phyloP scores from a whole-genome alignment of 805 yeast species.

The Kluyveromyces lactis region DNA sequence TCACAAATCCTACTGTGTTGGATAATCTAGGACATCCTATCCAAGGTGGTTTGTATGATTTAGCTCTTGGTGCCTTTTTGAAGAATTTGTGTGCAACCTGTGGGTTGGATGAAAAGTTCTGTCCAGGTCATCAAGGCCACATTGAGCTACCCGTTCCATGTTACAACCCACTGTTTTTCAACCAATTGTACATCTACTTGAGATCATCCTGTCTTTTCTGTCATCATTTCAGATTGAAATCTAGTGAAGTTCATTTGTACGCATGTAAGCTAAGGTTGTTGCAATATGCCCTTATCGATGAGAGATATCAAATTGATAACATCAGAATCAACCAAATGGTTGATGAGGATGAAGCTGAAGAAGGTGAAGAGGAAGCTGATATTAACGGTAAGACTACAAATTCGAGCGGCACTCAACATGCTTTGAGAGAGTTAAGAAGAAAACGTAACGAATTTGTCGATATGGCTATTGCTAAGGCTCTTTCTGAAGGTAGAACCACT shows the following conservation, averaged over 20 bases:
- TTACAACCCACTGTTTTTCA: conserved; percentile 90
- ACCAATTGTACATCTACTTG: conserved; percentile 77
- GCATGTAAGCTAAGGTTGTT: conserved; percentile 72
- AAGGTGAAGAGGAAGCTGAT: conserved; percentile 40
- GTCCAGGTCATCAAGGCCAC: conserved; percentile 99
- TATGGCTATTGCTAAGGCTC: conserved; percentile 60
- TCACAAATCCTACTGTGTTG: conserved; percentile 91
- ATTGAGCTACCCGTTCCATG: conserved; percentile 94
- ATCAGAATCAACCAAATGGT: conserved; percentile 32
- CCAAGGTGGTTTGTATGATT: conserved; percentile 86
- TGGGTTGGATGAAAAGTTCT: conserved; percentile 86
- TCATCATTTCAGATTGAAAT: conserved; percentile 68
- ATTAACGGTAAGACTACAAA: conserved; percentile 29
- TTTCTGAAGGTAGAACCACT: conserved; percentile 66
- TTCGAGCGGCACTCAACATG: conserved; percentile 28
- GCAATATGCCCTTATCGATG: conserved; percentile 83
- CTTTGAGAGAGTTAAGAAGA: conserved; percentile 41
- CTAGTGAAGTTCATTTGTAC: conserved; percentile 63
- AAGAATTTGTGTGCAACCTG: conserved; percentile 89
- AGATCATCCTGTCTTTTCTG: conserved; percentile 86
- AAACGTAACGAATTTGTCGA: conserved; percentile 66
- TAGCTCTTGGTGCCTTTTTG: conserved; percentile 90
- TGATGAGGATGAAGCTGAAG: conserved; percentile 38
- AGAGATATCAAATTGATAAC: conserved; percentile 64
- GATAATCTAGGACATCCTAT: conserved; percentile 96